Base-by-base conservation (phyloP, 768 basidiomycete species). In the Pleurotus tuoliensis region DNA sequence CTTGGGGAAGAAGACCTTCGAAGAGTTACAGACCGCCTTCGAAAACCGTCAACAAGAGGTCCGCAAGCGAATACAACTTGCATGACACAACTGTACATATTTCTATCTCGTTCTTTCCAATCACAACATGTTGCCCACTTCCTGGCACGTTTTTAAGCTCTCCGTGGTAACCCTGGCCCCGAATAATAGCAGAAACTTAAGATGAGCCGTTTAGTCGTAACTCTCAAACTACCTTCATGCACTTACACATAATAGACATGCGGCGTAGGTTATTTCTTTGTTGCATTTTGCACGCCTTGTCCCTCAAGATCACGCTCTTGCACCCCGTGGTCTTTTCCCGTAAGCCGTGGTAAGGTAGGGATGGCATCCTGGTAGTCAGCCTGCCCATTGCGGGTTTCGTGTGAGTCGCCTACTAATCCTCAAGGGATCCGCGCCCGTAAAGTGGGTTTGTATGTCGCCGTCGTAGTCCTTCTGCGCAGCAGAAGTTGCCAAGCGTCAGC, bases 1-100 rank as follows among this genome's bases (percentile, higher is more conserved):
- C 45, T 63, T 85, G 8, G 85, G 82, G 37, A 67, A 66, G 37
- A 67, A 69, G 56, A 84, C 83, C 3, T 82, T 74, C 56, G 62
- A 59, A 3, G 52, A 62, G 8, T 67, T 70, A 48, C 59, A 64
- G 45, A 48, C 55, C n/a, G 59, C 61, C 3, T 67, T 66, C 39
- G 47, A 60, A 45, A 24, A 16, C 13, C 56, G 47, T 20, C 41
- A 47, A 34, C n/a, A 15, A 8, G 54, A 52, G 41, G 51, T 52
- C 6, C 4, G 9, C 38, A n/a, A 40, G 13, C 51, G 51, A 18
- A 39, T 15, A 18, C 20, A 3, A 40, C 51, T 52, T 11, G 11
- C 27, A n/a, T 50, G 48, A 50, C 27, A 20, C 27, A 2, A n/a
- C 11, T 15, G 30, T 34, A 20, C 20, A 20, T 20, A 34, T 34